Evolutionary conservation across 2,329 filamentous ascomycete species (phyloP), one percentile per base, ranked within the genome.

Genomic region (Botrytis pseudocinerea): DNA sequence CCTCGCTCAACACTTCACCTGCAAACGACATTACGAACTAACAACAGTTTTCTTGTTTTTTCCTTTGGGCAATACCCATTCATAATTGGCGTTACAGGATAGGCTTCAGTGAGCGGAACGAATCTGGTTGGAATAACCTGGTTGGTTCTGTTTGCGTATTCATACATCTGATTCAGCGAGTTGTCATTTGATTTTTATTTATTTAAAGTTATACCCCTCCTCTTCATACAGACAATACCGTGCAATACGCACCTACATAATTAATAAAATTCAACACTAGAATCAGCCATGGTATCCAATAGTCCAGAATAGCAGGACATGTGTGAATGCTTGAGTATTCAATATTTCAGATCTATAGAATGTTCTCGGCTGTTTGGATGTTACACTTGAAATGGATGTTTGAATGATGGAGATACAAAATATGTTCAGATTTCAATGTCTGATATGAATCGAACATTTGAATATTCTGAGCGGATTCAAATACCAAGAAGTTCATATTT

Each of bases 11-110:
- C 65, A 22, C 54, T 42, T 69, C 48, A 38, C 44, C 48, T 42
- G 12, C 35, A 69, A 59, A 57, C 65, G 48, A 69, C 25, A 44
- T 42, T 38, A 69, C 35, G 48, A 69, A 57, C 20, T 69, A 48
- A 22, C 20, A 32, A 25, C 65, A 44, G n/a, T 38, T n/a, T 57
- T 42, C 35, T 57, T 4, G 18, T 57, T 42, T 44, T 69, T 69
- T 28, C 7, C 65, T 69, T 25, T 69, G 65, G 48, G 65, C 20
- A 69, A 69, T 69, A 69, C 65, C 65, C 48, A 54, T 54, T 35
- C 35, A 40, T 42, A 51, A 10, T 69, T 69, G 65, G 48, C 48
- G 65, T 69, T 69, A 57, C 42, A 42, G 51, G 48, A 38, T 57
- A 42, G 48, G 38, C 35, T 42, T 69, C n/a, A 69, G 48, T 18